phyloP scores from a whole-genome alignment of 768 basidiomycete genomes.

The Xerocomellus intermedius region DNA sequence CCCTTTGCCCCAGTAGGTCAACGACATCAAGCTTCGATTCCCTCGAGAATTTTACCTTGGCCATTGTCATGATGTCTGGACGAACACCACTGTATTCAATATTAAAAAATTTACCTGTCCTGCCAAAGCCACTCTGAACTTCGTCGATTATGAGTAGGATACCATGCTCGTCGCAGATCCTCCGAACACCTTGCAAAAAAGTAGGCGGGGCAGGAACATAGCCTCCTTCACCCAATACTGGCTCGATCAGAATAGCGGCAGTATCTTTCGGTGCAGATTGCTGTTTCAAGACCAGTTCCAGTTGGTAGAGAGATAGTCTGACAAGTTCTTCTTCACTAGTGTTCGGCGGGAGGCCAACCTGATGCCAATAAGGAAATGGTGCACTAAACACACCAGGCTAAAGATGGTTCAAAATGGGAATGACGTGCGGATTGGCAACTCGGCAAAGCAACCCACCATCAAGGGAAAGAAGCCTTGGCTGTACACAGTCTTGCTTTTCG shows the following conservation, averaged over 20 bases:
- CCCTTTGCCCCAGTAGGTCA: constrained; percentile 43
- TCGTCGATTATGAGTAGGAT: constrained; percentile 86
- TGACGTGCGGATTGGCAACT: neutral
- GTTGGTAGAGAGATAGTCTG: constrained; percentile 68
- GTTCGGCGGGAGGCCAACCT: constrained; percentile 55
- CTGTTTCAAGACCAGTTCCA: constrained; percentile 76
- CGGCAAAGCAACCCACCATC: constrained; percentile 55
- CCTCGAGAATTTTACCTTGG: constrained; percentile 57
- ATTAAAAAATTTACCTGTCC: constrained; percentile 83
- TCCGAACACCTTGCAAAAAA: constrained; percentile 77
- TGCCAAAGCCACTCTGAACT: constrained; percentile 87
- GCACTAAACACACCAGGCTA: constrained; percentile 82
- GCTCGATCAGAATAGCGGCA: constrained; percentile 91
- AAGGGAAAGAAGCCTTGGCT: constrained; percentile 74
- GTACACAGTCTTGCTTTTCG: constrained; percentile 92
- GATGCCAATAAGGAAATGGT: constrained; percentile 95
- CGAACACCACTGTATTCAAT: constrained; percentile 79
- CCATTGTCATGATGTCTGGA: constrained; percentile 87
- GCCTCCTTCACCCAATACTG: constrained; percentile 93
- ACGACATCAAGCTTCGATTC: neutral
- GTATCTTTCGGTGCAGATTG: constrained; percentile 83
- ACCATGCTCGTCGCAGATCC: constrained; percentile 82
- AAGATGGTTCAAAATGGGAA: neutral
- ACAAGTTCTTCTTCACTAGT: constrained; percentile 60
- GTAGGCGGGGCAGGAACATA: constrained; percentile 85